These are phyloP conservation scores for Oryza glumipatula DNA, from an alignment of 176 grass and related monocot genomes.

Conservation along the genomic window DNA sequence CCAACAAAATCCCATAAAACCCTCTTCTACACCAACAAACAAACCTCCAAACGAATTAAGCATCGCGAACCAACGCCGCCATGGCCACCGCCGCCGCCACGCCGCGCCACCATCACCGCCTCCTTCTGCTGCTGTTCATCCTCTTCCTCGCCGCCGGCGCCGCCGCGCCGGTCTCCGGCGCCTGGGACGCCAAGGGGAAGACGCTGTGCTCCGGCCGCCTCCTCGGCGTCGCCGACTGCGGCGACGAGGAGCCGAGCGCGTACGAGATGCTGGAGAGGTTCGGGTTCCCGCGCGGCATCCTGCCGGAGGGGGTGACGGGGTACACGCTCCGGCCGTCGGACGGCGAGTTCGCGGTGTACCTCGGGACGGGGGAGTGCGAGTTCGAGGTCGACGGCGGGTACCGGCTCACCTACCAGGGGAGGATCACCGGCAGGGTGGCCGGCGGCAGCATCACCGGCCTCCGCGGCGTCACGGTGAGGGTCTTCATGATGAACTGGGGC, in stretches of 20 bases:
- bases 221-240: not conserved
- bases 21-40: too few relatives aligned
- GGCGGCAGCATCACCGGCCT: slow-evolving; percentile 43
- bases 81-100: not conserved
- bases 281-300: slow-evolving; percentile 64
- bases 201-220: not conserved
- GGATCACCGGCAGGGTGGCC: slow-evolving; percentile 47
- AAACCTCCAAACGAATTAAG: not conserved
- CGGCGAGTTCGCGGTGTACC: slow-evolving; percentile 58
- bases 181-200: not conserved
- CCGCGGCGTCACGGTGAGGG: slow-evolving; percentile 52
- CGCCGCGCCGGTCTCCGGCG: not conserved
- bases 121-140: not conserved
- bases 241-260: slow-evolving; percentile 37
- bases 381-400: slow-evolving; percentile 55
- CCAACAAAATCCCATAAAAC: not conserved
- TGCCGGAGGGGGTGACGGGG: slow-evolving; percentile 55
- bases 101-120: not conserved
- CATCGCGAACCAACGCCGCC: not conserved
- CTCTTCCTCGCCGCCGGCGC: not conserved
- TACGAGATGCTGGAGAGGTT: slow-evolving; percentile 72
- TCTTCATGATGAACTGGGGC: slow-evolving; percentile 53
- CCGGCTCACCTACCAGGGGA: slow-evolving; percentile 49
- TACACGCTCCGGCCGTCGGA: slow-evolving; percentile 47
- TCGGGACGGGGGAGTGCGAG: slow-evolving; percentile 48